Percentiles rank a stretch among this genome's conserved stretches.
Evolutionary conservation across 1,284 basidiomycete genomes (phyloP).

Genomic region (Ganoderma meredithae): DNA sequence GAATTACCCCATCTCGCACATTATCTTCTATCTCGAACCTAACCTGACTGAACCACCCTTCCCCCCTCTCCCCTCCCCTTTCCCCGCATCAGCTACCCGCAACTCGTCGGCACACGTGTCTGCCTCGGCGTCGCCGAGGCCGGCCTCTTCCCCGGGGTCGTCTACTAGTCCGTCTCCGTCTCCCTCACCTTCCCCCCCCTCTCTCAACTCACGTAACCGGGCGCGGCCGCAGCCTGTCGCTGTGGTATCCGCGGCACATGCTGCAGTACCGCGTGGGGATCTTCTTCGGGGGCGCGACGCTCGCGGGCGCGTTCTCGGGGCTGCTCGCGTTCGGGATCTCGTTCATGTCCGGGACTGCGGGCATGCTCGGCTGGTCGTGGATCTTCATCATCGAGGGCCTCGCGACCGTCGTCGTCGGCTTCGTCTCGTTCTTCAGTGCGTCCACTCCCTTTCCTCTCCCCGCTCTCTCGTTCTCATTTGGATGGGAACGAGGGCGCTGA

Average conservation of each 20-base stretch:
- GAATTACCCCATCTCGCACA: constrained; percentile 16
- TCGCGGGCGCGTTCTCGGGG: constrained; percentile 47
- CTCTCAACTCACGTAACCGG: no score
- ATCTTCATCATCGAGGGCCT: constrained; percentile 64
- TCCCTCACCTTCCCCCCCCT: no score
- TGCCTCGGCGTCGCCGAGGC: constrained; percentile 74
- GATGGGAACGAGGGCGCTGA: no score
- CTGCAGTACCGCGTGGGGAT: constrained; percentile 44
- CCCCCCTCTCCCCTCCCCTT: not conserved
- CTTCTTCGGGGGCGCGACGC: constrained; percentile 46
- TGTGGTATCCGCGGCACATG: constrained; percentile 47
- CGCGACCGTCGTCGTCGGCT: constrained; percentile 57
- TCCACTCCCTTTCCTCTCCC: no score
- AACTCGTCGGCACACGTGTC: constrained; percentile 65
- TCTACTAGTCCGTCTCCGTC: constrained; percentile 61
- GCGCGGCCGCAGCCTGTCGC: constrained; percentile 34
- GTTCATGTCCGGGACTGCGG: constrained; percentile 50
- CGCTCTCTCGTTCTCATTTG: no score
- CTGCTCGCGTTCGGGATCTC: constrained; percentile 52
- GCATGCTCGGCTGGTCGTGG: constrained; percentile 54
- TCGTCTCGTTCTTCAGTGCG: constrained; percentile 55
- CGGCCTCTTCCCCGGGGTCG: constrained; percentile 73
- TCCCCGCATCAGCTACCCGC: constrained; percentile 53
- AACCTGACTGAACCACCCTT: constrained; percentile 8
- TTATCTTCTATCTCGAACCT: no score